These are phyloP conservation scores for Jasminum sambac DNA, from an alignment of 257 asterid genomes.

Conservation along the genomic window DNA sequence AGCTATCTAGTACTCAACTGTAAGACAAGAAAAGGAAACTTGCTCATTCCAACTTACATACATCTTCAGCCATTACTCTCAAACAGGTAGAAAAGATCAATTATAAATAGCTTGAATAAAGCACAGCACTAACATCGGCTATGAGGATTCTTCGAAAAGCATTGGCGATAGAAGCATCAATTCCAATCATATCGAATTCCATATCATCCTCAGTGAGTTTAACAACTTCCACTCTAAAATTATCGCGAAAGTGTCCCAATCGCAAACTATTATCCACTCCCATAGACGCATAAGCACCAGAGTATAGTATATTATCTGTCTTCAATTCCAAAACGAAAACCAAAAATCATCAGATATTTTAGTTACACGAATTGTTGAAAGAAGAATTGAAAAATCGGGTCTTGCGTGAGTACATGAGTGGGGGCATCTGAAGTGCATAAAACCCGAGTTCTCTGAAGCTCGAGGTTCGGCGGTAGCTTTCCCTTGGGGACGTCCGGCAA, in stretches of 20 bases:
- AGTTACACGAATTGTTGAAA: neutral
- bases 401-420: constrained; percentile 45
- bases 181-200: constrained; percentile 89
- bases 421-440: constrained; percentile 71
- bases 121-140: constrained; percentile 56
- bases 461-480: constrained; percentile 59
- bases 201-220: constrained; percentile 60
- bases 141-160: constrained; percentile 93
- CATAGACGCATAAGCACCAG: constrained; percentile 81
- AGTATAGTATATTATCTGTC: constrained; percentile 71
- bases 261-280: constrained; percentile 87
- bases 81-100: neutral
- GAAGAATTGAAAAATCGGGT: neutral
- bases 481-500: constrained; percentile 85
- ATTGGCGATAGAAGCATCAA: constrained; percentile 84
- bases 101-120: neutral
- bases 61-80: neutral
- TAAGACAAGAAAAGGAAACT: too few species aligned
- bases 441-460: constrained; percentile 73
- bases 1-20: too few species aligned
- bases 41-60: too few species aligned
- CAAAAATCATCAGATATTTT: neutral
- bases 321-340: constrained; percentile 23
- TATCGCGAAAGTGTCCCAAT: constrained; percentile 56
- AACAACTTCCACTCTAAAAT: constrained; percentile 64